Base-by-base conservation (phyloP, 2,329 filamentous ascomycete species). In the Diaporthe sp. region DNA sequence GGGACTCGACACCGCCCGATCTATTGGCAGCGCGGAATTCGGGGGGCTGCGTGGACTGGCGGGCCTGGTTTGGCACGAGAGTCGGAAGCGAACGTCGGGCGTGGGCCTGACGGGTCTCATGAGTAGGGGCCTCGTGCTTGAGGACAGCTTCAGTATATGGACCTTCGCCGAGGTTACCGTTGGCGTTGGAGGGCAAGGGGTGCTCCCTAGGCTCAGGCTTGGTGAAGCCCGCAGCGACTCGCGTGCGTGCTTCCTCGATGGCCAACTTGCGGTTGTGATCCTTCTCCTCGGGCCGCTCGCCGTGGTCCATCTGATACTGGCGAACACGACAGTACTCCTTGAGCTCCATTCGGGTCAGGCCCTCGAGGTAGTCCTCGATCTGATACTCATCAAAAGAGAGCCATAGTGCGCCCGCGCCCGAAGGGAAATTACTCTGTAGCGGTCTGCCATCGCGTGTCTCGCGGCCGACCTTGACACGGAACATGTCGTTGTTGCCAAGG, bases 291-390 rank as follows among this genome's bases (percentile, higher is more conserved):
- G 85, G 80, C 0, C 79, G 81, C 81, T 92, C 91, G 34, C 87
- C 88, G 7, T 84, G 82, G 62, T 92, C 90, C 0, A 92, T 82
- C 77, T 92, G 90, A 61, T 83, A 86, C 79, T 92, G 90, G 5
- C 91, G 89, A 53, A 93, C 87, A 25, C 91, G 89, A 69, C 89
- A 89, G 77, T 92, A 93, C 79, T 93, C 91, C 80, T 92, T 92
- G 67, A 93, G 85, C 77, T 93, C 90, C 1, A 86, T 84, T 13
- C 91, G 84, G 5, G 82, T 86, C 1, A 92, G 82, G 1, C 82
- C 78, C n/a, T 84, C 81, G 0, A 93, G 84, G 67, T 92, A 90
- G 1, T 86, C 84, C 34, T 92, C 87, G 34, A 92, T 89, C 46
- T 88, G 86, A 15, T 92, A 89, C 68, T 93, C 90, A 19, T 93